Evolutionary conservation across 257 asterid species (phyloP), one percentile per base, ranked within the genome.

Genomic region (Solanum boliviense): DNA sequence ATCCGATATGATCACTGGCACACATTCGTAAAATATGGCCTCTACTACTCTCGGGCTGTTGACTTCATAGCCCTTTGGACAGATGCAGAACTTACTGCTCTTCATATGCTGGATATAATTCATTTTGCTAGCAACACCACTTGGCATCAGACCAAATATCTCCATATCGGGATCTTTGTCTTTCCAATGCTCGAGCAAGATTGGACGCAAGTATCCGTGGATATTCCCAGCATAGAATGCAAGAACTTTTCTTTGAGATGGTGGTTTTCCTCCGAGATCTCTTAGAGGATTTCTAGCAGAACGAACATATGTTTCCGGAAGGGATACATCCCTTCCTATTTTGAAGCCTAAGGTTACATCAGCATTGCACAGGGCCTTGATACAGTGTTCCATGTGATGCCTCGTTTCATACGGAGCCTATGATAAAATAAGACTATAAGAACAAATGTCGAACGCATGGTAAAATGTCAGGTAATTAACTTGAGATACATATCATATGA

Each of bases 11-110:
- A 96, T 94, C 41, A 96, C 98, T 0, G 99, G 99, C 5, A 96
- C 96, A 46, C 99, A 96, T 87, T 95, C 99, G 29, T 96, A 96
- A 41, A 95, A 96, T 87, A 96, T 94, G 85, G 99, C 93, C 75
- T 95, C 99, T 0, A 95, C 98, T 35, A 96, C 94, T 86, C 99
- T 91, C 2, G 99, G 99, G 91, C 99, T 96, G 94, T 95, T 94
- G 84, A 95, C 99, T 88, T 94, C 99, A 13, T 95, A 93, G 4
- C 99, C 99, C 91, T 93, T 96, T 46, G 99, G 98, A 85, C 99
- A 95, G 34, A 96, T 91, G 90, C 99, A 96, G 89, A 91, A 96
- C 82, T 92, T 95, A 93, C 98, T 95, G 93, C 93, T 95, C 87
- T 95, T 95, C 98, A 96, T 96, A 76, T 92, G 96, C 18, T 92